Conservation (phyloP, 768 basidiomycete species). For the Naganishia vaughanmartiniae region DNA sequence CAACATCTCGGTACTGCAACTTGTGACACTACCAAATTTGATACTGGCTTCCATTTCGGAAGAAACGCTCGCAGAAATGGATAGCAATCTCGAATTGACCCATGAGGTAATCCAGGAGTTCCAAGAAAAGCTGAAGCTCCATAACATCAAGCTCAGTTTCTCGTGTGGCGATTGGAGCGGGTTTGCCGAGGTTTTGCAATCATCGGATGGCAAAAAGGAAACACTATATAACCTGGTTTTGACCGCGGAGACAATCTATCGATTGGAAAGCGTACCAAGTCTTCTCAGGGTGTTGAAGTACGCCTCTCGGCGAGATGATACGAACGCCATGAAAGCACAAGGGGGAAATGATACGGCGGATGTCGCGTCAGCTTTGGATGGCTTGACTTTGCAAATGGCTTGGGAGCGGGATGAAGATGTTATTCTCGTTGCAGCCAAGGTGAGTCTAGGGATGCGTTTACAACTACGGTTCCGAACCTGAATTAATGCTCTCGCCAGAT, state of each 20-base stretch:
- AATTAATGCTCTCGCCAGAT: slow-evolving; percentile 46
- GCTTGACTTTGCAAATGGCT: slow-evolving; percentile 32
- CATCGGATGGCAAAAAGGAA: slow-evolving; percentile 35
- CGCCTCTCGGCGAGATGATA: slow-evolving; percentile 1
- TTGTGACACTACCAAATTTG: slow-evolving; percentile 56
- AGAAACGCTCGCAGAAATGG: slow-evolving; percentile 34
- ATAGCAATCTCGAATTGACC: slow-evolving; percentile 58
- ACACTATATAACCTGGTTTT: slow-evolving; percentile 67
- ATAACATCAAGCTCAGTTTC: slow-evolving; percentile 66
- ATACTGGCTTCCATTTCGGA: slow-evolving; percentile 47
- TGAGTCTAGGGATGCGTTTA: slow-evolving; percentile 17
- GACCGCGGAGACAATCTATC: slow-evolving; percentile 92
- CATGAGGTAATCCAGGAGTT: slow-evolving; percentile 67
- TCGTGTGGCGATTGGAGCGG: slow-evolving; percentile 75
- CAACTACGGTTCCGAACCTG: not conserved
- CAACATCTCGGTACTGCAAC: slow-evolving; percentile 73
- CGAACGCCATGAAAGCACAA: not conserved
- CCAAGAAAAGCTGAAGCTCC: slow-evolving; percentile 58
- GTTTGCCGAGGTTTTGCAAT: slow-evolving; percentile 34
- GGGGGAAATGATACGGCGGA: slow-evolving; percentile 20
- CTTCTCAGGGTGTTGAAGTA: slow-evolving; percentile 53
- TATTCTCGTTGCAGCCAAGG: slow-evolving; percentile 77
- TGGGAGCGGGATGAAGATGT: slow-evolving; percentile 32
- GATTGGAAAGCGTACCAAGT: slow-evolving; percentile 62
- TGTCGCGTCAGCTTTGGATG: slow-evolving; percentile 19